A percentile compares a stretch with the other conserved stretches of the same genome.
Conservation (phyloP, 2,329 filamentous ascomycete species). For the Sclerotinia subarctica region DNA sequence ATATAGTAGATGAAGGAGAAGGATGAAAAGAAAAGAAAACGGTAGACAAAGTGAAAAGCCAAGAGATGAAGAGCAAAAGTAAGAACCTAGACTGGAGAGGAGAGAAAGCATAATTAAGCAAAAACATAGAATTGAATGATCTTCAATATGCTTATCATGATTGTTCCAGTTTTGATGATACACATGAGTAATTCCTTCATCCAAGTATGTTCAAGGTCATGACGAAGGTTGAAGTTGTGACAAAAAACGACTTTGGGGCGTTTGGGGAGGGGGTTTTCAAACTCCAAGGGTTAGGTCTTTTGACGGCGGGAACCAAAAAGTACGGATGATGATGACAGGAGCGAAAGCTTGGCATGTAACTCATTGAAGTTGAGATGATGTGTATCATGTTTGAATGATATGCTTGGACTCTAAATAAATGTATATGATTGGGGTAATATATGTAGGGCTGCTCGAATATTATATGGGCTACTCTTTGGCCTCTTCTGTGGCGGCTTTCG, state of each 20-base stretch:
- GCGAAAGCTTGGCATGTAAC: neutral
- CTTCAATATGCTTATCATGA: constrained; percentile 21
- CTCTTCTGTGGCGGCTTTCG: neutral
- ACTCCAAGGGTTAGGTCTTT: neutral
- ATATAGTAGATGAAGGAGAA: constrained; percentile 10
- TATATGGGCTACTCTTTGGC: neutral
- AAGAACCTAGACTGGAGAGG: constrained; percentile 20
- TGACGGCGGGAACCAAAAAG: neutral
- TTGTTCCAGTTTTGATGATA: constrained; percentile 6
- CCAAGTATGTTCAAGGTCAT: constrained; percentile 11
- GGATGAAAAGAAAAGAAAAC: constrained; percentile 18
- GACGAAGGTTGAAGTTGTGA: constrained; percentile 15
- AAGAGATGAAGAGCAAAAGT: constrained; percentile 13
- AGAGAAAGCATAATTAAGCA: constrained; percentile 32
- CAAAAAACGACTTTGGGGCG: neutral
- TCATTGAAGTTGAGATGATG: neutral
- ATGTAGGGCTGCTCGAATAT: neutral
- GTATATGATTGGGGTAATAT: neutral
- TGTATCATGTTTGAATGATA: constrained; percentile 7
- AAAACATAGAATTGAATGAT: constrained; percentile 25
- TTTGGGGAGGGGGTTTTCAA: constrained; percentile 12
- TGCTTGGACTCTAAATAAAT: neutral
- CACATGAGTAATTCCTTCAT: constrained; percentile 13
- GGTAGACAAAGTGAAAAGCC: constrained; percentile 1
- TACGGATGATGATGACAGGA: constrained; percentile 16